Conservation (phyloP, 176 grass and related monocot genomes). For the Dactylis glomerata region DNA sequence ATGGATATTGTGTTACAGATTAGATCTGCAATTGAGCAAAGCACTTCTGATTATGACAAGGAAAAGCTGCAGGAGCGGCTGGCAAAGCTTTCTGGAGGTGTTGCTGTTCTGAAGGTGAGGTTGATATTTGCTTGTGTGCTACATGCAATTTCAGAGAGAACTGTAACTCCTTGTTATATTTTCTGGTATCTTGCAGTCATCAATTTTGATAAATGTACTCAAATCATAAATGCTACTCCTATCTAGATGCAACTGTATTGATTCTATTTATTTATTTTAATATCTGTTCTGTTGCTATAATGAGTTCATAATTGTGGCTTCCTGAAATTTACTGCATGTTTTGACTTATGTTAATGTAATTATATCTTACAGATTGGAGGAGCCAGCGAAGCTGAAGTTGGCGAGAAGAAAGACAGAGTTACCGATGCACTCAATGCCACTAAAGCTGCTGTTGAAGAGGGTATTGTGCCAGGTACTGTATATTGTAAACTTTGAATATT, state of each 20-base stretch:
- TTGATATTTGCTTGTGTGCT: neutral
- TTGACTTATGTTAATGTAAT: neutral
- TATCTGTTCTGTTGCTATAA: neutral
- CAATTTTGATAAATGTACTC: too few species aligned
- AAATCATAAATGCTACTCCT: too few species aligned
- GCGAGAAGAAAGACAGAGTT: conserved; percentile 97
- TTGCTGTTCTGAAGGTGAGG: conserved; percentile 89
- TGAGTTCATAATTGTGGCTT: too few species aligned
- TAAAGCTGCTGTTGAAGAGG: conserved; percentile 98
- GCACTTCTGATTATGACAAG: conserved; percentile 91
- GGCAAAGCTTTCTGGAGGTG: conserved; percentile 96
- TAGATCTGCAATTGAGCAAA: conserved; percentile 80
- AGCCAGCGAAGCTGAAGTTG: conserved; percentile 87
- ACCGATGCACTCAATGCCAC: conserved; percentile 94
- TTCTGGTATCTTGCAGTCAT: too few species aligned
- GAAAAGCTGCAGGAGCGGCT: conserved; percentile 88
- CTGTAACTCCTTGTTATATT: neutral
- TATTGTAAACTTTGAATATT: neutral
- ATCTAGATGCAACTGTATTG: neutral
- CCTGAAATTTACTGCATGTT: neutral
- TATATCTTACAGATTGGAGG: conserved; percentile 75
- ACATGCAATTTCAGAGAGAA: neutral
- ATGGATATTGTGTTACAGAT: conserved; percentile 45
- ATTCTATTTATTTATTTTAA: neutral
- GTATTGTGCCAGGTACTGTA: conserved; percentile 76